phyloP scores from a whole-genome alignment of 2,329 filamentous ascomycete species.

The Pseudogymnoascus sp. region DNA sequence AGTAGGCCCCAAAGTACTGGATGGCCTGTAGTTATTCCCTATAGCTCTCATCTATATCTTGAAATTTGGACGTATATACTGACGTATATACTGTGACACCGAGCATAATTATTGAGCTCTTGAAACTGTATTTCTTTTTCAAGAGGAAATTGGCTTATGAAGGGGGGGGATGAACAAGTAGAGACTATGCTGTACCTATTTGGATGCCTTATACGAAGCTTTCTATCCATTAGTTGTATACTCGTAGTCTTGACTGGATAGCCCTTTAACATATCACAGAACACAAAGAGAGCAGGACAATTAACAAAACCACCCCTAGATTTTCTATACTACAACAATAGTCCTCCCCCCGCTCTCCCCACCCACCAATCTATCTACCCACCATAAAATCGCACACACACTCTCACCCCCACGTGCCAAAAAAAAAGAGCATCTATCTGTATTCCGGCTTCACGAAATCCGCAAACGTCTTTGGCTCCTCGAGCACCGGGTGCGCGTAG shows the following conservation, averaged over 20 bases:
- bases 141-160: not conserved
- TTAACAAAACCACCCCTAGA: conserved; percentile 5
- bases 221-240: not conserved
- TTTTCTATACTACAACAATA: conserved; percentile 6
- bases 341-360: too few relatives aligned
- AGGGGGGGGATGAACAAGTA: not conserved
- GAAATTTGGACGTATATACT: not conserved
- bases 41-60: not conserved
- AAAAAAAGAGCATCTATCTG: conserved; percentile 46
- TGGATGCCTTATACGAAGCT: not conserved
- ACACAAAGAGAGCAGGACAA: not conserved
- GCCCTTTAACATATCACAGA: not conserved
- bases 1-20: not conserved
- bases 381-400: not conserved
- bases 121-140: too few relatives aligned
- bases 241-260: too few relatives aligned
- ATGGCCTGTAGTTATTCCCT: not conserved
- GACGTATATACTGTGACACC: not conserved
- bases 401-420: not conserved
- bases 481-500: conserved; percentile 47
- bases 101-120: not conserved
- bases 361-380: not conserved
- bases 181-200: not conserved
- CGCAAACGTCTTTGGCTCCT: conserved; percentile 94
- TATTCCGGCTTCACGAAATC: conserved; percentile 95